phyloP scores from a whole-genome alignment of 768 basidiomycete genomes.

The Tremella yokohamensis region DNA sequence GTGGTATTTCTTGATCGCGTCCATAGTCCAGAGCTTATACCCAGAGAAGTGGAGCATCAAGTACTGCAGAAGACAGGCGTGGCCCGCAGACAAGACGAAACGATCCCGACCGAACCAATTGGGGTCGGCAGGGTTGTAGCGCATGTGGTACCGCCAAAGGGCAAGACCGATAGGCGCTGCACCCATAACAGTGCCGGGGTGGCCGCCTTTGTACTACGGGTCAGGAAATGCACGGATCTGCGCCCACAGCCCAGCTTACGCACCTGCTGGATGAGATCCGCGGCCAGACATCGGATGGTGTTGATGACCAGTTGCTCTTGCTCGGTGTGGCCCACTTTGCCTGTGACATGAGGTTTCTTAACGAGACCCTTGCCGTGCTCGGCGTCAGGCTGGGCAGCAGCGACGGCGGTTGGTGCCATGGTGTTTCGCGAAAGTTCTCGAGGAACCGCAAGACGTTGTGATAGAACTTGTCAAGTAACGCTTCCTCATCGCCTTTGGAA shows the following conservation, averaged over 20 bases:
- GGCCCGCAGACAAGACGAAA: slow-evolving; percentile 48
- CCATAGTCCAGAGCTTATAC: slow-evolving; percentile 47
- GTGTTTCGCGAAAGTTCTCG: too few relatives aligned
- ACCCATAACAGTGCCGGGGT: slow-evolving; percentile 52
- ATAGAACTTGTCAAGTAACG: too few relatives aligned
- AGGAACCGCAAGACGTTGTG: too few relatives aligned
- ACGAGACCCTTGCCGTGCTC: too few relatives aligned
- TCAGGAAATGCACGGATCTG: too few relatives aligned
- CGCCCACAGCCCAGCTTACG: too few relatives aligned
- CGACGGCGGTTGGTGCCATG: too few relatives aligned
- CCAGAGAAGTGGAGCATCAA: slow-evolving; percentile 48
- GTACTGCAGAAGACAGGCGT: slow-evolving; percentile 51
- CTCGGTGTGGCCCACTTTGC: slow-evolving; percentile 16
- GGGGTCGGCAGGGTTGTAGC: slow-evolving; percentile 49
- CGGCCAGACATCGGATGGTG: slow-evolving; percentile 46
- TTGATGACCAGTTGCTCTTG: slow-evolving; percentile 45
- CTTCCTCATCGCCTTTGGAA: too few relatives aligned
- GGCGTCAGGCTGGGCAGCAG: too few relatives aligned
- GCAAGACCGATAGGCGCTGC: slow-evolving; percentile 49
- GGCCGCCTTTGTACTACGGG: slow-evolving; percentile 44
- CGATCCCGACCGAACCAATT: slow-evolving; percentile 50
- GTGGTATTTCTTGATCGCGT: slow-evolving; percentile 48
- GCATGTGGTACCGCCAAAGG: slow-evolving; percentile 47
- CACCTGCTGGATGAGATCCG: slow-evolving; percentile 43
- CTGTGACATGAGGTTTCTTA: too few relatives aligned